phyloP scores from a whole-genome alignment of 1,284 basidiomycete genomes.

The Fomitiporia mediterranea region DNA sequence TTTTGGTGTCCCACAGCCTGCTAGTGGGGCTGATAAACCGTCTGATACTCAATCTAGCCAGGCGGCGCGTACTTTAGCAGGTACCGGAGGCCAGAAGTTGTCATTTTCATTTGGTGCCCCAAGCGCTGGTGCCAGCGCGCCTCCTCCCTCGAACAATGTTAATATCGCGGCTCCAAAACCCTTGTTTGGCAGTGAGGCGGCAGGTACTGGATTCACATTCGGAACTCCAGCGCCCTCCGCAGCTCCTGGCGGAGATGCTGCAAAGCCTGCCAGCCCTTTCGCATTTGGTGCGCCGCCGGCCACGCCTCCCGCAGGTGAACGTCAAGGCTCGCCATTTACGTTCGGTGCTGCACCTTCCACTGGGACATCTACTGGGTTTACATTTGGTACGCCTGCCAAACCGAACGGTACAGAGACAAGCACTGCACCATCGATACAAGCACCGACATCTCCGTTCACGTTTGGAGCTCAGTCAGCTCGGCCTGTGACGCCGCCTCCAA shows the following conservation, averaged over 20 bases:
- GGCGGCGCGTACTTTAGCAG: slow-evolving; percentile 9
- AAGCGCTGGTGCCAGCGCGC: background rate
- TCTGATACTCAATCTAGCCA: background rate
- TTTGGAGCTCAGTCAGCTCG: slow-evolving; percentile 30
- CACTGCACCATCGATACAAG: slow-evolving; percentile 22
- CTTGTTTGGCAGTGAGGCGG: slow-evolving; percentile 15
- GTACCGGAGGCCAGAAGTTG: slow-evolving; percentile 50
- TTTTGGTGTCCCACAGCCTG: background rate
- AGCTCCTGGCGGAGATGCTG: slow-evolving; percentile 7
- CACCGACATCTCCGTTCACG: slow-evolving; percentile 28
- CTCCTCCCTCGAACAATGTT: background rate
- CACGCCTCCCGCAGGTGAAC: slow-evolving; percentile 20
- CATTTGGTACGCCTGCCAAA: slow-evolving; percentile 19
- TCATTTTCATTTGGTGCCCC: slow-evolving; percentile 24
- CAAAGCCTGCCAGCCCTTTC: slow-evolving; percentile 19
- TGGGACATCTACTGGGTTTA: slow-evolving; percentile 16
- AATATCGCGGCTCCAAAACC: slow-evolving; percentile 21
- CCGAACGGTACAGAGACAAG: slow-evolving; percentile 14
- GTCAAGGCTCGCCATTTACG: slow-evolving; percentile 6
- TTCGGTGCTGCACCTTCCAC: slow-evolving; percentile 14
- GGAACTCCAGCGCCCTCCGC: slow-evolving; percentile 7
- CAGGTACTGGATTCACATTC: slow-evolving; percentile 11
- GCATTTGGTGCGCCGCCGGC: slow-evolving; percentile 25
- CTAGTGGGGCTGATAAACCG: slow-evolving; percentile 24
- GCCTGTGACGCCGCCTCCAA: slow-evolving; percentile 52